Conservation (phyloP, 345 rosid genomes). For the Linum lewisii region DNA sequence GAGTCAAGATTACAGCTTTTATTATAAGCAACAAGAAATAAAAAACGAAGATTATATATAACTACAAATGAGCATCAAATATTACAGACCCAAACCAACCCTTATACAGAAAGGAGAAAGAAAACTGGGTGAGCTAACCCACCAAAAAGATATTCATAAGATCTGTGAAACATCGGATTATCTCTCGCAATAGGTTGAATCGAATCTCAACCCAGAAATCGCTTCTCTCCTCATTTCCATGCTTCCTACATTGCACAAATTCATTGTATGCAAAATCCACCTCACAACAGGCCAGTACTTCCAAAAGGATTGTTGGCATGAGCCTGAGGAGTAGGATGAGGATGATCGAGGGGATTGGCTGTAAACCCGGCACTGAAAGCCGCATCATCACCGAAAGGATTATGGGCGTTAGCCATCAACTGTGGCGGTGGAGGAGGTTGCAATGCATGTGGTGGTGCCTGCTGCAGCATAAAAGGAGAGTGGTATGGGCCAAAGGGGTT, state of each 20-base stretch:
- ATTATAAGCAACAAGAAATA: not conserved
- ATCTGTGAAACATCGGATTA: not conserved
- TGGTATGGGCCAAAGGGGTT: slow-evolving; percentile 72
- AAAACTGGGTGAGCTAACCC: not conserved
- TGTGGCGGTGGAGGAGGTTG: slow-evolving; percentile 31
- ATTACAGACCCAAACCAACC: not conserved
- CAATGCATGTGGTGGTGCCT: not conserved
- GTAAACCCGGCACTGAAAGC: slow-evolving; percentile 39
- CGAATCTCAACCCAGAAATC: not conserved
- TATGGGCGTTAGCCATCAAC: slow-evolving; percentile 36
- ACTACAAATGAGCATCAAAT: not conserved
- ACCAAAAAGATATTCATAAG: not conserved
- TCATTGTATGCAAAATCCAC: not conserved
- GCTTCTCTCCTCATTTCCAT: not conserved
- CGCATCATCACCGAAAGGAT: slow-evolving; percentile 80
- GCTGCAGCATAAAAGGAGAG: slow-evolving; percentile 33
- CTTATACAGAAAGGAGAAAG: not conserved
- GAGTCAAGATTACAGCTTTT: not conserved
- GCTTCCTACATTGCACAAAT: not conserved
- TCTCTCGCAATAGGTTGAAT: not conserved
- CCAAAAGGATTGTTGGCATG: slow-evolving; percentile 63
- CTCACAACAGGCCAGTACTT: slow-evolving; percentile 51
- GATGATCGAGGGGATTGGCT: slow-evolving; percentile 29
- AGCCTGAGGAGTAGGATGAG: slow-evolving; percentile 29
- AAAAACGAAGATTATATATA: too few species aligned